Base-by-base conservation (phyloP, 129 eudicot genomes). In the Gnaphalium uliginosum region DNA sequence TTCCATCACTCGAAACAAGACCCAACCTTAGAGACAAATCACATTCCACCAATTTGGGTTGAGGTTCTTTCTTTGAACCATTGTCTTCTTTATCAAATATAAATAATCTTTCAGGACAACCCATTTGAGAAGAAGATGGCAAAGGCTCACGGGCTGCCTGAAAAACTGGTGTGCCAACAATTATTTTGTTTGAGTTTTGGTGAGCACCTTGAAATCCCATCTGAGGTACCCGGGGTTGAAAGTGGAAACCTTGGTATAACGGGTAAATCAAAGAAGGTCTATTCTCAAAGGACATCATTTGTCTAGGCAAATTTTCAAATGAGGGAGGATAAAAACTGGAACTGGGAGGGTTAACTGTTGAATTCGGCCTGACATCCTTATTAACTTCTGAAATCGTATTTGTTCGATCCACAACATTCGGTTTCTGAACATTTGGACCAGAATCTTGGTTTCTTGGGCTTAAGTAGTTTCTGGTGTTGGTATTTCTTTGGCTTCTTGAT, bases 21-120 rank as follows among this genome's bases (percentile, higher is more conserved):
- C 98, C 98, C 95, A 93, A 83, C 71, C 98, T 79, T 74, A 93
- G 81, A 43, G 98, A 93, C 80, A 90, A 82, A 67, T 93, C 98
- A 76, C 89, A 93, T 6, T 76, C 88, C 69, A 23, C 48, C 76
- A 54, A 54, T 74, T 72, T 84, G 78, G 84, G 77, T 69, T 79
- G 76, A 33, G 54, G 2, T 51, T 63, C 57, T 80, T 64, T 75
- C 48, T 78, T 76, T 68, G 85, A 76, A 50, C 72, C 27, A 53
- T 39, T 70, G 46, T 41, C 80, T 18, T 75, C 82, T 81, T 73
- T 65, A 27, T 63, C 74, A 70, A 76, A 19, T 22, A 81, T 66
- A 22, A 90, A 88, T n/a, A 83, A 66, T 76, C 79, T 80, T 73
- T 86, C 83, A 27, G 80, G 66, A 71, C 73, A 41, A 48, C 86